These are phyloP conservation scores for Soucietia sequanensis DNA, from an alignment of 805 yeast species.

Conservation along the genomic window DNA sequence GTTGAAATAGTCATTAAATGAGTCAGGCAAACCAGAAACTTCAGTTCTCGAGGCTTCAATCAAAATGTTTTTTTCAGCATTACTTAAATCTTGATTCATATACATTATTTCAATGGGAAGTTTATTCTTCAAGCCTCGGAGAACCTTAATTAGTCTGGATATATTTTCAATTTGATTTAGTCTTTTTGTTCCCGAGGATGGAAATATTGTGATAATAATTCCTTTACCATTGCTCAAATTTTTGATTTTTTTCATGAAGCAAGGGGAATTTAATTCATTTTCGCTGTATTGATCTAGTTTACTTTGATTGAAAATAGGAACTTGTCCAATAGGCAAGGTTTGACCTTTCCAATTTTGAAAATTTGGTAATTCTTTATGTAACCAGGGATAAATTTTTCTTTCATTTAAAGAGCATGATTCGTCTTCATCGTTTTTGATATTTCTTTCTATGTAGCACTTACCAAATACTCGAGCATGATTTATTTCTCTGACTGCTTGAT, in stretches of 20 bases:
- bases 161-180: constrained; percentile 16
- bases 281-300: not conserved
- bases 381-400: constrained; percentile 27
- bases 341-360: constrained; percentile 16
- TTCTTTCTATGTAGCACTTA: constrained; percentile 17
- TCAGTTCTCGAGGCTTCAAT: constrained; percentile 15
- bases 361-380: constrained; percentile 22
- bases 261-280: constrained; percentile 1
- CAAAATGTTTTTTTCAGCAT: constrained; percentile 10
- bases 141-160: constrained; percentile 20
- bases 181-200: constrained; percentile 6
- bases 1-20: constrained; percentile 6
- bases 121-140: constrained; percentile 23
- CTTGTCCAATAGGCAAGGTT: constrained; percentile 5
- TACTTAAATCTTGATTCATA: constrained; percentile 9
- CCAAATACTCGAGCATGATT: constrained; percentile 26
- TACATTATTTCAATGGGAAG: constrained; percentile 30
- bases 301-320: constrained; percentile 11
- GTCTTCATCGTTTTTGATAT: constrained; percentile 2
- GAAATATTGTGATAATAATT: constrained; percentile 29
- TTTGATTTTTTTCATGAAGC: constrained; percentile 13
- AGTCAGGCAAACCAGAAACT: constrained; percentile 11
- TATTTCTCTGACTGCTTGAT: constrained; percentile 14
- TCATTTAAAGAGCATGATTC: constrained; percentile 13
- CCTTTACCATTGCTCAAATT: constrained; percentile 24